These are phyloP conservation scores for Cladosporium sp. DNA, from an alignment of 2,329 filamentous ascomycete genomes.

Conservation along the genomic window DNA sequence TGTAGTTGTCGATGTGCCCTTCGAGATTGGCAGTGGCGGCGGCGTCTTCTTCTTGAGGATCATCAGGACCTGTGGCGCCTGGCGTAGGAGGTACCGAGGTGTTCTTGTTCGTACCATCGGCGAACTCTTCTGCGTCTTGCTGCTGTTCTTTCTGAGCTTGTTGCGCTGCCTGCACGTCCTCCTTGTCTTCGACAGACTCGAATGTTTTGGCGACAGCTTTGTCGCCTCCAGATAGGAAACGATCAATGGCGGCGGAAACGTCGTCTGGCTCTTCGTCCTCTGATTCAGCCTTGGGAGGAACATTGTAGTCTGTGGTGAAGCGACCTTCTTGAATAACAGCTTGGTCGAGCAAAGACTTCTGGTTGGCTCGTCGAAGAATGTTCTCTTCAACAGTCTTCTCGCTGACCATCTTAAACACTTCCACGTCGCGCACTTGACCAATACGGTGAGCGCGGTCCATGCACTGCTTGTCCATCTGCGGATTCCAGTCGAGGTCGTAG, in stretches of 20 bases:
- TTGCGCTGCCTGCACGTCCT: slow-evolving; percentile 86
- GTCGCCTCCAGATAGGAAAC: slow-evolving; percentile 70
- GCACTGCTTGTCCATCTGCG: slow-evolving; percentile 99
- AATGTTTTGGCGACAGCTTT: slow-evolving; percentile 70
- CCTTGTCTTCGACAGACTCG: slow-evolving; percentile 86
- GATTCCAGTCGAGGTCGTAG: slow-evolving; percentile 99
- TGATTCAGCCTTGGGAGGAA: slow-evolving; percentile 35
- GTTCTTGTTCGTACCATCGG: slow-evolving; percentile 44
- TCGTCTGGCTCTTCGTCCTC: slow-evolving; percentile 62
- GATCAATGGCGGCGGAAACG: slow-evolving; percentile 81
- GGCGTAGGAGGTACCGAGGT: slow-evolving; percentile 43
- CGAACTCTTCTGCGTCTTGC: slow-evolving; percentile 81
- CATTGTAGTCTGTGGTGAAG: slow-evolving; percentile 85
- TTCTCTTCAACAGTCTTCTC: slow-evolving; percentile 90
- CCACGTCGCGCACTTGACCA: slow-evolving; percentile 93
- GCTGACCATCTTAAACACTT: slow-evolving; percentile 75
- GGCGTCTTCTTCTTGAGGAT: slow-evolving; percentile 50
- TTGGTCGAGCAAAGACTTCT: slow-evolving; percentile 97
- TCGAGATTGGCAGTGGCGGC: slow-evolving; percentile 52
- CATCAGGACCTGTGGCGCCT: slow-evolving; percentile 41
- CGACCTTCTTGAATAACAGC: slow-evolving; percentile 98
- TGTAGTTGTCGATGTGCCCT: slow-evolving; percentile 69
- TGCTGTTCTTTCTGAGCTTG: slow-evolving; percentile 84
- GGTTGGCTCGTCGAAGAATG: slow-evolving; percentile 91
- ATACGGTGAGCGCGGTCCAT: slow-evolving; percentile 97